Base-by-base conservation (phyloP, 192 early-diverging fungal species). In the Entomortierella chlamydospora region DNA sequence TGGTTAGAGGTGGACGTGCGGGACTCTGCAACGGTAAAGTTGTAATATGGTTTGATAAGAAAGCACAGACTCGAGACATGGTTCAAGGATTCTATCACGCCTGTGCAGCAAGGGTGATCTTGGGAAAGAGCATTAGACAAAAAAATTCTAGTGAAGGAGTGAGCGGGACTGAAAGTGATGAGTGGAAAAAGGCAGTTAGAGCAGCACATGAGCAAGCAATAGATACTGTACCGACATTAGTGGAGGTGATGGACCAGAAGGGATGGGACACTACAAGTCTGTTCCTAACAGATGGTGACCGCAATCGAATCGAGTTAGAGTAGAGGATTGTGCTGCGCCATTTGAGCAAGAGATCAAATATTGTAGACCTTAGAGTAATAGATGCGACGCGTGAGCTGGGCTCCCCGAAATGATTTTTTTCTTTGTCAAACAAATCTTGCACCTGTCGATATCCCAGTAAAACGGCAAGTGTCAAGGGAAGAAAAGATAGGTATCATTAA, bases 51-150 rank as follows among this genome's bases (percentile, higher is more conserved):
- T 92, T 89, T 58, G 64, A 84, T 30, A 73, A 85, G 60, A 69
- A 79, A 17, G 86, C 89, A 11, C 77, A 57, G 18, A 39, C 85
- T 1, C 59, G 31, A 22, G 90, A 91, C 61, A 39, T 87, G n/a
- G 72, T 91, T 30, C 85, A 86, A 34, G 91, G 88, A 7, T 90
- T 91, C 61, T 91, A 84, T 57, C 90, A 91, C 70, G 85, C 91
- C 15, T 90, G 88, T 68, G 64, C 82, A 26, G 34, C 86, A 25
- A 73, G 89, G 31, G 29, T 39, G 26, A 23, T 82, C 39, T 57
- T 87, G 55, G 73, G 67, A 45, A 20, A 34, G 2, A 28, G 10
- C 3, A 54, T 25, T 23, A 29, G 52, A 9, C 23, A 54, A 54
- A 54, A 54, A 2, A 26, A 10, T 29, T 68, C 9, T 53, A 71